Evolutionary conservation across 345 rosid species (phyloP), one percentile per base, ranked within the genome.

Genomic region (Citrus hindsii): DNA sequence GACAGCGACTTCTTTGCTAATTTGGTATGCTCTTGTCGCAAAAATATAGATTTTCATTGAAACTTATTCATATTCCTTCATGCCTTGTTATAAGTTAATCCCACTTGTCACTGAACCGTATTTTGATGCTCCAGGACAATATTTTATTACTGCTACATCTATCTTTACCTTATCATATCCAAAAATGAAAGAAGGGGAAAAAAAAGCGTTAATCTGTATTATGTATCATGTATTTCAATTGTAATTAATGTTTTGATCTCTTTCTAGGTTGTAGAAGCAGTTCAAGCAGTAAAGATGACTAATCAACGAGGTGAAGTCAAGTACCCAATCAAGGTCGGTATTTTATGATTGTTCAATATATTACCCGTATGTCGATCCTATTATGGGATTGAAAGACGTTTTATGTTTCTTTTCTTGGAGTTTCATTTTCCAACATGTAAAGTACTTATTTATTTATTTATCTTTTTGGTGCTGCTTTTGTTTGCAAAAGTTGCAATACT

Each of bases 1-100:
- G 98, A 97, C 85, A 92, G 98, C 51, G 94, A 97, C 89, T 91
- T 93, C 87, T 97, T 94, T 69, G 98, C 99, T 10, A 90, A 93
- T 87, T 63, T 94, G 98, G 99, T 94, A 92, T 62, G 82, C 56
- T 60, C 32, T 33, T 2, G 10, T 9, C 19, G 5, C 27, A 22
- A 9, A 4, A 62, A 12, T 21, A 30, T 46, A 24, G 67, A 37
- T 62, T 32, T 74, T 62, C 42, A 3, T 62, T 10, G 22, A 40
- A 21, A 10, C 30, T 28, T 33, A n/a, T 71, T 53, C 27, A 35
- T 32, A 24, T 30, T 74, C 22, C 35, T 73, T 59, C 22, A n/a
- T 14, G 35, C 35, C 30, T 51, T 21, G 8, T 32, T 51, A 65
- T n/a, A 22, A 35, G 27, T 73, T 5, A 64, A 51, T 46, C 27